Evolutionary conservation across 2,329 filamentous ascomycete species (phyloP).

Genomic region (Lojkania enalia): DNA sequence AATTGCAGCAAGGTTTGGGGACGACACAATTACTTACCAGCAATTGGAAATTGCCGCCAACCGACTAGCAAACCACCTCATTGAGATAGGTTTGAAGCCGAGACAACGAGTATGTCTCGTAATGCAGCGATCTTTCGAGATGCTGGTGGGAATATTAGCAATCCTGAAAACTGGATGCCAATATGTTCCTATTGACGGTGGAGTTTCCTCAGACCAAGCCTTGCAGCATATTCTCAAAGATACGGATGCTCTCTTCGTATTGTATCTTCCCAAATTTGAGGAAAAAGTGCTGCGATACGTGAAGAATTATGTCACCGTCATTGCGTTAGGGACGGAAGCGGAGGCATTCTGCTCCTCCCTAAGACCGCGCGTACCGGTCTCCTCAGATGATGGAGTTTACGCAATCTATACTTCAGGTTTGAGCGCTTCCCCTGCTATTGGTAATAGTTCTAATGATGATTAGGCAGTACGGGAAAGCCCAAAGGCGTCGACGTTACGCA

Average conservation of each 20-base stretch:
- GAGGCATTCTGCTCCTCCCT: constrained; percentile 19
- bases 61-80: constrained; percentile 36
- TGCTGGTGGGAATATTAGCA: constrained; percentile 61
- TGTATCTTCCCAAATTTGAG: constrained; percentile 51
- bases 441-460: background rate
- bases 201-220: constrained; percentile 38
- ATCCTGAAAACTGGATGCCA: constrained; percentile 61
- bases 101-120: constrained; percentile 58
- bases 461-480: constrained; percentile 58
- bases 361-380: constrained; percentile 22
- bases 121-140: constrained; percentile 59
- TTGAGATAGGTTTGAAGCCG: constrained; percentile 29
- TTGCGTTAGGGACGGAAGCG: constrained; percentile 19
- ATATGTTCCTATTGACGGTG: constrained; percentile 63
- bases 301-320: constrained; percentile 15
- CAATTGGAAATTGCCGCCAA: constrained; percentile 37
- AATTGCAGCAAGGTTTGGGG: constrained; percentile 27
- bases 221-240: constrained; percentile 56
- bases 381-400: constrained; percentile 34
- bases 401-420: constrained; percentile 57
- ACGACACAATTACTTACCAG: constrained; percentile 31
- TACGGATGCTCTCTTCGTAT: constrained; percentile 49
- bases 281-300: constrained; percentile 27
- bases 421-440: background rate
- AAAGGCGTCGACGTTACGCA: constrained; percentile 64